Base-by-base conservation (phyloP, 73 alveolate genomes). In the Uronychia setigera region DNA sequence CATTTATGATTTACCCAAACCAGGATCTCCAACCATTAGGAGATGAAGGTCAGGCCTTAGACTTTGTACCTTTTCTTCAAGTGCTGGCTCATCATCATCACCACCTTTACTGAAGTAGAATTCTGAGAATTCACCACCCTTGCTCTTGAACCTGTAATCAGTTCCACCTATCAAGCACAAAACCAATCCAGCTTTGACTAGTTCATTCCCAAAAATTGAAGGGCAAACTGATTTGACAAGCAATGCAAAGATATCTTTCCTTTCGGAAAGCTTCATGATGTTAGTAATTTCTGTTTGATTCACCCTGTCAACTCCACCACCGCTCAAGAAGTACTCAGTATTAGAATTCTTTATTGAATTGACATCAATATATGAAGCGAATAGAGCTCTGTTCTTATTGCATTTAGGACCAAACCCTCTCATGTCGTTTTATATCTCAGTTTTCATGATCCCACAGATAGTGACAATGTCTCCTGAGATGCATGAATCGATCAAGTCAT, bases 1-100 rank as follows among this genome's bases (percentile, higher is more conserved):
- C 91, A 96, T 88, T 74, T 96, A 92, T 33, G 98, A 92, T 82
- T 96, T 96, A 26, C 98, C 99, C 79, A 92, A 30, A 35, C 98
- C 98, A 1, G 98, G 98, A 57, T 94, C 98, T 0, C 98, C 98
- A 33, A 94, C 90, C 86, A 92, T 82, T 30, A 94, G 87, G 77
- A 92, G 31, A 81, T 94, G 98, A 1, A 94, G 86, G 78, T 92
- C 95, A n/a, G 93, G 92, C 82, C 98, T 67, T 82, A 81, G 80
- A 0, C 84, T 80, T 59, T 57, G 32, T 31, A 31, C 77, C 34
- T 11, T 1, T 0, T 90, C 92, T 60, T 80, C 93, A 19, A 57
- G 83, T 0, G 13, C 78, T 9, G 79, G 90, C 28, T 91, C 96
- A 31, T 84, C 86, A 26, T 80, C 81, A 74, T 77, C 80, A 30